Conservation (phyloP, 2,329 filamentous ascomycete species). For the Aspergillus cejpii region DNA sequence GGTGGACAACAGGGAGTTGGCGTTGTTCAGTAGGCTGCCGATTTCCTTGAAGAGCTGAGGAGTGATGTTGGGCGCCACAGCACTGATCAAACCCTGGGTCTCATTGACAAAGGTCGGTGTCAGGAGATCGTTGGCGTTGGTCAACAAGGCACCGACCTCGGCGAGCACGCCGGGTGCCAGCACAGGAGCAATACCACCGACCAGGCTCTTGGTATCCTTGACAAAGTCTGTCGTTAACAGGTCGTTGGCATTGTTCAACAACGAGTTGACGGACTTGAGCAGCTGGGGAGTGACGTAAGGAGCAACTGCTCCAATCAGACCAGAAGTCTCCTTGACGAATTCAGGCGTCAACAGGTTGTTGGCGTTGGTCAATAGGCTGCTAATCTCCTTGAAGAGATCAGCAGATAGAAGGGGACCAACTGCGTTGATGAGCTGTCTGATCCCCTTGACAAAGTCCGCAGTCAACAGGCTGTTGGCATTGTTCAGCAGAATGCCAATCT, state of each 20-base stretch:
- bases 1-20: slow-evolving; percentile 20
- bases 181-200: slow-evolving; percentile 17
- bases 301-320: slow-evolving; percentile 13
- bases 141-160: slow-evolving; percentile 20
- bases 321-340: slow-evolving; percentile 19
- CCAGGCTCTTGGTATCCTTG: slow-evolving; percentile 13
- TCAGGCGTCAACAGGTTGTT: slow-evolving; percentile 19
- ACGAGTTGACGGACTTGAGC: slow-evolving; percentile 15
- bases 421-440: slow-evolving; percentile 18
- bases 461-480: slow-evolving; percentile 29
- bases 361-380: slow-evolving; percentile 18
- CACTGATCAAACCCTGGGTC: slow-evolving; percentile 18
- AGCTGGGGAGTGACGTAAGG: slow-evolving; percentile 17
- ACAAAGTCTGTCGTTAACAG: slow-evolving; percentile 27
- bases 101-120: slow-evolving; percentile 29
- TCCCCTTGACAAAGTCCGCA: slow-evolving; percentile 23
- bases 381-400: slow-evolving; percentile 18
- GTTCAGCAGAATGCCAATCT: slow-evolving; percentile 19
- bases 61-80: slow-evolving; percentile 9
- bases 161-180: slow-evolving; percentile 18
- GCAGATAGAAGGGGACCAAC: slow-evolving; percentile 21
- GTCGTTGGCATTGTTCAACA: slow-evolving; percentile 18
- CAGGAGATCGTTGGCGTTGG: slow-evolving; percentile 28
- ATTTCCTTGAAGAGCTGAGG: slow-evolving; percentile 7
- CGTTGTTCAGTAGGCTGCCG: slow-evolving; percentile 7